phyloP scores from a whole-genome alignment of 2,329 filamentous ascomycete genomes.

The Venturiaceae sp. region DNA sequence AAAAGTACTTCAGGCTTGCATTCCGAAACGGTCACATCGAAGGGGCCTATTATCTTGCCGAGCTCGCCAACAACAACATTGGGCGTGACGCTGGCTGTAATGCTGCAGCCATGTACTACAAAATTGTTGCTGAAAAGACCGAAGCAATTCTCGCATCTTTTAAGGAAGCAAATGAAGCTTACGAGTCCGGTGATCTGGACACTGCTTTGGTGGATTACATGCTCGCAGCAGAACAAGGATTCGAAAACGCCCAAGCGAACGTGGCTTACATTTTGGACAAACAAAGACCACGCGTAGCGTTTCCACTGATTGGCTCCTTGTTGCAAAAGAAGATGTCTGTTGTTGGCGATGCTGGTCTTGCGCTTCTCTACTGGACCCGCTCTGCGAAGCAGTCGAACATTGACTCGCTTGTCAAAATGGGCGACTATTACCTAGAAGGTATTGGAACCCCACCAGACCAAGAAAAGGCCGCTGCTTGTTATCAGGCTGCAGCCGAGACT shows the following conservation, averaged over 20 bases:
- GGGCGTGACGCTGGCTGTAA: slow-evolving; percentile 71
- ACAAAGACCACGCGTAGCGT: slow-evolving; percentile 16
- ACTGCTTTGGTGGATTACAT: slow-evolving; percentile 72
- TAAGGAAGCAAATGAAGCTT: slow-evolving; percentile 73
- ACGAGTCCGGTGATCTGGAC: slow-evolving; percentile 68
- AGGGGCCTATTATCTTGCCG: slow-evolving; percentile 84
- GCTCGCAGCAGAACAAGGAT: slow-evolving; percentile 86
- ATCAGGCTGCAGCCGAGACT: slow-evolving; percentile 83
- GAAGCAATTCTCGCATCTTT: slow-evolving; percentile 78
- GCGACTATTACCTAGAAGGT: slow-evolving; percentile 88
- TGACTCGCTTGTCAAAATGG: slow-evolving; percentile 94
- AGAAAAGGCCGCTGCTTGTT: slow-evolving; percentile 87
- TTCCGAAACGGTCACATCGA: slow-evolving; percentile 76
- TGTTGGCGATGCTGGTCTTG: slow-evolving; percentile 53
- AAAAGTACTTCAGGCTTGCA: slow-evolving; percentile 80
- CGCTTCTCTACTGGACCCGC: slow-evolving; percentile 88
- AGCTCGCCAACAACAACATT: slow-evolving; percentile 72
- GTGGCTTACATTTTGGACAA: slow-evolving; percentile 80
- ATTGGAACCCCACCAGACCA: slow-evolving; percentile 62
- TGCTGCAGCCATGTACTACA: slow-evolving; percentile 73
- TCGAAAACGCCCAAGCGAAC: slow-evolving; percentile 82
- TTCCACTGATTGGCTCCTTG: not conserved
- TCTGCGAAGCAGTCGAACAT: slow-evolving; percentile 90
- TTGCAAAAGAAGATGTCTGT: slow-evolving; percentile 14
- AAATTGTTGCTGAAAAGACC: slow-evolving; percentile 82